Evolutionary conservation across 1,139 yeast species (phyloP).

Genomic region (Kodamaea fungicola): DNA sequence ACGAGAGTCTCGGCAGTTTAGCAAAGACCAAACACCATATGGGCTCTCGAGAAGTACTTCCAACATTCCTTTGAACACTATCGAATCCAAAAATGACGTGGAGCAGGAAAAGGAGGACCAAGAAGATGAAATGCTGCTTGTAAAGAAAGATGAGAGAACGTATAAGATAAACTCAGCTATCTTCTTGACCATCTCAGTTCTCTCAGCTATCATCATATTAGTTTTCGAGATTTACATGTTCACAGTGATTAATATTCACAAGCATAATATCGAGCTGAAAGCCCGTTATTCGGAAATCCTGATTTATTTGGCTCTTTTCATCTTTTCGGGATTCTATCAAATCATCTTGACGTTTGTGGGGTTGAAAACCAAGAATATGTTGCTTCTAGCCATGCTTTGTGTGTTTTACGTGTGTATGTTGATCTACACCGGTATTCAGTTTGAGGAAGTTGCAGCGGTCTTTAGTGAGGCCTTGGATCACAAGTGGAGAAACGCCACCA

Average conservation of each 20-base stretch:
- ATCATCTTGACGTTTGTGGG: constrained; percentile 42
- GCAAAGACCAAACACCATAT: neutral
- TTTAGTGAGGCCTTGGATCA: constrained; percentile 18
- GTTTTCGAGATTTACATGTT: constrained; percentile 33
- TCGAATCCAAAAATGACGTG: neutral
- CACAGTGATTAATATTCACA: constrained; percentile 33
- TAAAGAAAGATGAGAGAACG: constrained; percentile 6
- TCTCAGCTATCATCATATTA: constrained; percentile 28
- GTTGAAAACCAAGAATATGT: constrained; percentile 39
- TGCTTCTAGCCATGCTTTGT: constrained; percentile 40
- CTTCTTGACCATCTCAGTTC: constrained; percentile 25
- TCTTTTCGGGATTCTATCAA: constrained; percentile 24
- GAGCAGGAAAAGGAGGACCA: neutral
- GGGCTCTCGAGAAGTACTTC: constrained; percentile 1
- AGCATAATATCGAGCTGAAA: constrained; percentile 15
- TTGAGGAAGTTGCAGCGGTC: constrained; percentile 35
- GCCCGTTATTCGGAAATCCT: constrained; percentile 18
- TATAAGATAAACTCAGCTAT: constrained; percentile 15
- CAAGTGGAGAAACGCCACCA: constrained; percentile 27
- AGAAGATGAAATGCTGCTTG: constrained; percentile 2
- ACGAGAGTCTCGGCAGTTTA: constrained; percentile 4
- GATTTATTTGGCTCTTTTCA: constrained; percentile 25
- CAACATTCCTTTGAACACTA: constrained; percentile 3
- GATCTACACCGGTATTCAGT: constrained; percentile 50
- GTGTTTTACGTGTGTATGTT: constrained; percentile 47